phyloP scores from a whole-genome alignment of 2,329 filamentous ascomycete genomes.

The Biscogniauxia mediterranea region DNA sequence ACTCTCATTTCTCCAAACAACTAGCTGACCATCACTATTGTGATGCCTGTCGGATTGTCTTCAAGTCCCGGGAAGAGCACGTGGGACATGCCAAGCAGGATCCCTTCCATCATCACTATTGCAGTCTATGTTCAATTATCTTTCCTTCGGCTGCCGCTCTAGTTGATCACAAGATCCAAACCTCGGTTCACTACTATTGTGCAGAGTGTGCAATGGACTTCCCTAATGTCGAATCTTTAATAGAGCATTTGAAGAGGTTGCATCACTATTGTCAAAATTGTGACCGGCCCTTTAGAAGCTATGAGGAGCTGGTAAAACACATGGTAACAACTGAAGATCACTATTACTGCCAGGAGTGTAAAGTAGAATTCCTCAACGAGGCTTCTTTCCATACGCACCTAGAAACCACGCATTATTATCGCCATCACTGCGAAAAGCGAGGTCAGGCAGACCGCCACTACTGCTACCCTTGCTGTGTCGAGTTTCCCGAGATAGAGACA shows the following conservation, averaged over 20 bases:
- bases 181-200: slow-evolving; percentile 7
- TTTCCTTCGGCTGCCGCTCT: neutral
- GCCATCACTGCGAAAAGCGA: neutral
- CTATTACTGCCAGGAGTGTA: slow-evolving; percentile 5
- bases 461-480: neutral
- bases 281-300: neutral
- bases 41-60: neutral
- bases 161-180: neutral
- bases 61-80: neutral
- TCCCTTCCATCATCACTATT: neutral
- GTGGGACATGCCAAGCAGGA: neutral
- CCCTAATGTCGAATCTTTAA: slow-evolving; percentile 1
- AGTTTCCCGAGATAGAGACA: neutral
- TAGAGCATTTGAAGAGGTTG: neutral
- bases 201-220: slow-evolving; percentile 1
- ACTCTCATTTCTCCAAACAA: neutral
- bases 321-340: neutral
- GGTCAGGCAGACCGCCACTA: neutral
- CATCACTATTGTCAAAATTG: slow-evolving; percentile 6
- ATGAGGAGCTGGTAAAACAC: neutral
- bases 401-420: slow-evolving; percentile 3
- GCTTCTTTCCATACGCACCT: neutral
- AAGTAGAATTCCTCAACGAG: slow-evolving; percentile 1
- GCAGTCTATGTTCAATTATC: neutral
- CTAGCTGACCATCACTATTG: slow-evolving; percentile 2